These are phyloP conservation scores for Schwanniomyces polymorphus DNA, from an alignment of 805 yeast species.

Conservation along the genomic window DNA sequence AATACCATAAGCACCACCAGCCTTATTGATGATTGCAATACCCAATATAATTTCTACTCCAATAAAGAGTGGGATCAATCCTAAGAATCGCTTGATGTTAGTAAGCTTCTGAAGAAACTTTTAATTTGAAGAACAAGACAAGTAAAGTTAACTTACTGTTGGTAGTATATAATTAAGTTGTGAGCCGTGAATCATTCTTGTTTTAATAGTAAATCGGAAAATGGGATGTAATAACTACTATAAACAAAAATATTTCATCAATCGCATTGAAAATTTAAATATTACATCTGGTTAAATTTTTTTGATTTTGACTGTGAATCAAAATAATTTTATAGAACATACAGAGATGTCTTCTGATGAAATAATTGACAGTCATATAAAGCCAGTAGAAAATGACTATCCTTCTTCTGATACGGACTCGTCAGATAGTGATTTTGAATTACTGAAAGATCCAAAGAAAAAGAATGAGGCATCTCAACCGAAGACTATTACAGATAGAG, in stretches of 20 bases:
- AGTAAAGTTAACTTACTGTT: neutral
- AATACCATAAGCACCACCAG: constrained; percentile 85
- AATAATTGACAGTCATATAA: neutral
- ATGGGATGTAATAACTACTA: neutral
- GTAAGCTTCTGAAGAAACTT: neutral
- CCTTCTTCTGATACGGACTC: constrained; percentile 10
- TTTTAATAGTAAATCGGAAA: neutral
- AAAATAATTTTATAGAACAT: neutral
- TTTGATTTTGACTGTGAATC: neutral
- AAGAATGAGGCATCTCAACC: constrained; percentile 12
- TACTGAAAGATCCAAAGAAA: constrained; percentile 32
- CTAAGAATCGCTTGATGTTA: constrained; percentile 54
- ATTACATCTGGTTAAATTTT: neutral
- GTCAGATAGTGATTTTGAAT: constrained; percentile 12
- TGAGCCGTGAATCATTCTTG: neutral
- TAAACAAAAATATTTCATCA: neutral
- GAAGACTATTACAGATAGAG: constrained; percentile 32
- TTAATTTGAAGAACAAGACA: neutral
- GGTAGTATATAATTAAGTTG: constrained; percentile 3
- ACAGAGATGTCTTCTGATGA: constrained; percentile 1
- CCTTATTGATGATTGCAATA: constrained; percentile 78
- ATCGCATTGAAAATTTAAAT: neutral
- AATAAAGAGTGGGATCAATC: constrained; percentile 71
- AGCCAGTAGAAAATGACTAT: neutral
- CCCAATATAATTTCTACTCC: constrained; percentile 85